Evolutionary conservation across 1,139 yeast genomes (phyloP), one percentile per base, ranked within the genome.

Genomic region (Nakaseomyces delphensis): DNA sequence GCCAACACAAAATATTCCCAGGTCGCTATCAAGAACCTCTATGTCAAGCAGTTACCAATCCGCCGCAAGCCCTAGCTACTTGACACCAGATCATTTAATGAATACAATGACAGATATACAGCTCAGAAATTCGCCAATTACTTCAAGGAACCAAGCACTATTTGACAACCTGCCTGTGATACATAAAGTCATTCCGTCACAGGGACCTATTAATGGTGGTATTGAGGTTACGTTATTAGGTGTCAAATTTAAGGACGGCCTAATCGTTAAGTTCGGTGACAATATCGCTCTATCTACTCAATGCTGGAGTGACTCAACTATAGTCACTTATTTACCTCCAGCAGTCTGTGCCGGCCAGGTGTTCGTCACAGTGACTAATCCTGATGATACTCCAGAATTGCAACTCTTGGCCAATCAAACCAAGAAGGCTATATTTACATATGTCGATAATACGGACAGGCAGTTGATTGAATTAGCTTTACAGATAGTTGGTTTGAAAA

Each of bases 161-260:
- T 21, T n/a, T 15, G 36, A 24, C 29, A 44, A 48, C 38, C 49
- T 67, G 18, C 89, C 91, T 2, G 65, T 74, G 0, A 80, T 86
- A 46, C 89, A 85, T 60, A 72, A 95, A 49, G 83, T 91, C 11
- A 87, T 91, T 45, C 98, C 98, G 0, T 82, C 94, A 0, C 94
- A 84, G 62, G 98, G 98, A 2, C 94, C 96, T 7, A 74, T 86
- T 15, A 75, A 95, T 53, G 98, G 98, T 48, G 98, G 98, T 37
- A 83, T 87, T 35, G 98, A 91, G 59, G 85, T 91, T 6, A 91
- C 97, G 0, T 67, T 91, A 38, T 68, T 91, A 36, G 98, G 98
- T 3, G 74, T 79, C 44, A 85, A 87, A 48, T 89, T 91, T 69
- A 77, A 79, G 45, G 83, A 84, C 11, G 95, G 94, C 1, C 69